Base-by-base conservation (phyloP, 2,329 filamentous ascomycete species). In the Phaeosphaeria sp. region DNA sequence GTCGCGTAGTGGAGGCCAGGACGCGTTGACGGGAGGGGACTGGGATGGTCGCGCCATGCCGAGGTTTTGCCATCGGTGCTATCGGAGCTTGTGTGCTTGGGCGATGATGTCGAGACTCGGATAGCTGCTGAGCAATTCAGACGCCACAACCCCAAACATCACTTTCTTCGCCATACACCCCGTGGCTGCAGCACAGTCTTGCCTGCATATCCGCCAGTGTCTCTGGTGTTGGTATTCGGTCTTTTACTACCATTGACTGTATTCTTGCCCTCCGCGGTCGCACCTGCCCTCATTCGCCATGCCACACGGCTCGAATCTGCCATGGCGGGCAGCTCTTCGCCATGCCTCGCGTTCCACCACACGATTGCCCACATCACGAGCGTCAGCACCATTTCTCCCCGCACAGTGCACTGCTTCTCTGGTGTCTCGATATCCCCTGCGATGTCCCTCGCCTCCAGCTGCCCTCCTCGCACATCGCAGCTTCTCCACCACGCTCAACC, bases 271-370 rank as follows among this genome's bases (percentile, higher is more conserved):
- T 55, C 56, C 63, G 56, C 60, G 47, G 54, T 60, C 59, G 57
- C 63, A 52, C 53, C 25, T 54, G 13, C 52, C 61, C 44, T 55
- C 44, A 41, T 36, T 52, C 63, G 60, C 43, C 57, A 90, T 89
- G 87, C 82, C 87, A 75, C 86, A 87, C 80, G 83, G 85, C 71
- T 85, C 87, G 77, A 85, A 84, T 66, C 78, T 89, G 72, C 85
- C 86, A 79, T 90, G 87, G 87, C 85, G 87, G 80, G 80, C 81
- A 77, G 86, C 85, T 68, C 80, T 86, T 71, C 82, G 81, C 64
- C 80, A 80, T 67, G 80, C 81, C 58, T 78, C 79, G 68, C 79
- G 78, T 54, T 75, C 76, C 50, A 73, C 72, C 50, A 69, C 75
- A 49, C 71, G 76, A 51, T 66, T 74, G 48, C 60, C 75, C 46